Percentiles rank a stretch among this genome's conserved stretches.
These are phyloP conservation scores for Verticillium longisporum DNA, from an alignment of 2,329 filamentous ascomycete species.

Conservation along the genomic window DNA sequence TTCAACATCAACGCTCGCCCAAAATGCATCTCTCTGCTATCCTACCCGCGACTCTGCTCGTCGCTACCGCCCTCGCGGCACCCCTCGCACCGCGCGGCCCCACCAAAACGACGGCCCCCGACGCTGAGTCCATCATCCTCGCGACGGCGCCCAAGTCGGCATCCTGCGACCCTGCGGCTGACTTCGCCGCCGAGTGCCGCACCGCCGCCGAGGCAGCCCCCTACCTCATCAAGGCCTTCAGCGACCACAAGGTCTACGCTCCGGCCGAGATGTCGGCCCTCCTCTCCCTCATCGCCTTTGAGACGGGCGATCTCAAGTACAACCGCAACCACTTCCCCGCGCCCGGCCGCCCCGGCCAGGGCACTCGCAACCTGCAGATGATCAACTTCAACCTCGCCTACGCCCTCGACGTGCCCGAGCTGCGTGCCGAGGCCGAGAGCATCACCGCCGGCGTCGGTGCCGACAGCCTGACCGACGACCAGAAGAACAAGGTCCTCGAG, in stretches of 20 bases:
- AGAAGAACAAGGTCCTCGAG: slow-evolving; percentile 32
- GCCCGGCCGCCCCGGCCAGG: slow-evolving; percentile 54
- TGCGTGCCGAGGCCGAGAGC: slow-evolving; percentile 22
- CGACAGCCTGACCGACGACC: slow-evolving; percentile 15
- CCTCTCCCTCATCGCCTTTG: slow-evolving; percentile 63
- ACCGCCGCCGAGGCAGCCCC: slow-evolving; percentile 56
- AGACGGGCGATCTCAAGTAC: slow-evolving; percentile 64
- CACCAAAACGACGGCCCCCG: slow-evolving; percentile 16
- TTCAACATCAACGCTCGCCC: slow-evolving; percentile 13
- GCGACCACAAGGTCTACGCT: slow-evolving; percentile 45
- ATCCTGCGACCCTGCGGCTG: slow-evolving; percentile 40
- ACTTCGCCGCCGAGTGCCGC: slow-evolving; percentile 51
- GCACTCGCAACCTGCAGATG: slow-evolving; percentile 55
- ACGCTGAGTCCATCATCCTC: slow-evolving; percentile 29
- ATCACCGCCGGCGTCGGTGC: slow-evolving; percentile 19
- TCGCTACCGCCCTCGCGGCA: slow-evolving; percentile 16
- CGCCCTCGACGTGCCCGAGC: slow-evolving; percentile 32
- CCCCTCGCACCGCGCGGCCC: slow-evolving; percentile 8
- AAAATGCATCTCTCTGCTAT: slow-evolving; percentile 21
- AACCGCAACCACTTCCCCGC: slow-evolving; percentile 54
- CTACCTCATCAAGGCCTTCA: slow-evolving; percentile 49
- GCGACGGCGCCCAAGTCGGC: slow-evolving; percentile 51
- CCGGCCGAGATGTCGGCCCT: slow-evolving; percentile 61
- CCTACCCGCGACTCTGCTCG: slow-evolving; percentile 17
- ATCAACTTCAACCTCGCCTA: slow-evolving; percentile 37